Evolutionary conservation across 2,329 filamentous ascomycete species (phyloP).

Genomic region (Alternaria sp.): DNA sequence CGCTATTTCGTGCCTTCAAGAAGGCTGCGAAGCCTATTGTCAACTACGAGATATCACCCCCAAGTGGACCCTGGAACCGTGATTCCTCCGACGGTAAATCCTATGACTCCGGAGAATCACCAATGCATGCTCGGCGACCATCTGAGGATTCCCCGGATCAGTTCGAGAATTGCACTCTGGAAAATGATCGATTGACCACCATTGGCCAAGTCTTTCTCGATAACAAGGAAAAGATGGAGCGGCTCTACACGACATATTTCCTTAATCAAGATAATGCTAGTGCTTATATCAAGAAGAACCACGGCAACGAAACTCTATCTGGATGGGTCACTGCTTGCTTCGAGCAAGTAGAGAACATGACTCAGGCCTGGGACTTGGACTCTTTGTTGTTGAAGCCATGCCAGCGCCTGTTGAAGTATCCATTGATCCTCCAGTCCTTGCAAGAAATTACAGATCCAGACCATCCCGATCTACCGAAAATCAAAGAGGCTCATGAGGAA

Average conservation of each 20-base stretch:
- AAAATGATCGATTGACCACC: slow-evolving; percentile 66
- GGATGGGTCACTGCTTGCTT: slow-evolving; percentile 95
- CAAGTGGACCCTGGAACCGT: slow-evolving; percentile 34
- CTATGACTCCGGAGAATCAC: slow-evolving; percentile 25
- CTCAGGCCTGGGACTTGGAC: slow-evolving; percentile 92
- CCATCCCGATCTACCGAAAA: slow-evolving; percentile 79
- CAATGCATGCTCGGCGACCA: slow-evolving; percentile 25
- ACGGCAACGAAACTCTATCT: slow-evolving; percentile 65
- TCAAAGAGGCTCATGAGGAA: slow-evolving; percentile 78
- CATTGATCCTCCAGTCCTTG: slow-evolving; percentile 81
- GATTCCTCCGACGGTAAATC: slow-evolving; percentile 31
- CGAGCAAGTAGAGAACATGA: slow-evolving; percentile 89
- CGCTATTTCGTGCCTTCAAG: slow-evolving; percentile 83
- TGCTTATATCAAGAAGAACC: slow-evolving; percentile 64
- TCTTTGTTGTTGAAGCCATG: slow-evolving; percentile 97
- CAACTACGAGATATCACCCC: slow-evolving; percentile 53
- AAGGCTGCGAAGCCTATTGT: slow-evolving; percentile 82
- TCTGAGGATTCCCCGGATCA: slow-evolving; percentile 38
- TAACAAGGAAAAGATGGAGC: slow-evolving; percentile 67
- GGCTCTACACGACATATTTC: slow-evolving; percentile 70
- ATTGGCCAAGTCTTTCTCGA: slow-evolving; percentile 67
- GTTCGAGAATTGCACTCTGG: slow-evolving; percentile 40
- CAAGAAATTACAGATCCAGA: slow-evolving; percentile 79
- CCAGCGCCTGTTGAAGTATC: slow-evolving; percentile 93
- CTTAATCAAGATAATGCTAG: slow-evolving; percentile 72